A percentile compares a stretch with the other conserved stretches of the same genome.
Conservation (phyloP, 306 rosid species). For the Quercus engelmannii region DNA sequence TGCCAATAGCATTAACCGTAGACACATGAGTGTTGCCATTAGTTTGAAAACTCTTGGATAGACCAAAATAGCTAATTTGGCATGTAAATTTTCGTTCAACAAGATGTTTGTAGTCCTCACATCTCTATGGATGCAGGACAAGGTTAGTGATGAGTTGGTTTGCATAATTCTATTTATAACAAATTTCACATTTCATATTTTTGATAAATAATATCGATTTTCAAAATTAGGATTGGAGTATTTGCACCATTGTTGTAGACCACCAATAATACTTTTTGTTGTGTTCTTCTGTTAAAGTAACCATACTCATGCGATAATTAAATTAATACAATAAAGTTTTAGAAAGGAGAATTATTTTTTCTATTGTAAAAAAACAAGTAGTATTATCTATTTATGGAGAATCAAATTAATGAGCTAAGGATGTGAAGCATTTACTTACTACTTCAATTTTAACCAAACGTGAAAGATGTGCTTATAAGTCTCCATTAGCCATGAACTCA, state of each 20-base stretch:
- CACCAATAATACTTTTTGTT: no score
- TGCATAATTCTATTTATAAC: constrained; percentile 30
- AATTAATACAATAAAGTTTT: no score
- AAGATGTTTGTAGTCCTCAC: constrained; percentile 47
- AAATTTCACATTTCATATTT: not conserved
- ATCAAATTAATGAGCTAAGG: no score
- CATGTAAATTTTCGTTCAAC: constrained; percentile 32
- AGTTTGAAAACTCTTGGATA: constrained; percentile 27
- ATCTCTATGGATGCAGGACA: constrained; percentile 40
- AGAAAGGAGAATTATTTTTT: no score
- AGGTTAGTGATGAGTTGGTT: not conserved
- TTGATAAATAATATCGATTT: not conserved
- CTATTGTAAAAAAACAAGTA: no score
- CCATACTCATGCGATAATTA: no score
- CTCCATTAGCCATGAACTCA: constrained; percentile 50
- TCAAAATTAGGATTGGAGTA: not conserved
- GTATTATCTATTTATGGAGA: no score
- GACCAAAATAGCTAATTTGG: constrained; percentile 45
- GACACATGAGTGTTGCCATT: constrained; percentile 25
- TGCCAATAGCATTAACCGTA: constrained; percentile 32
- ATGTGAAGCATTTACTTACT: no score
- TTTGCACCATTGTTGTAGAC: not conserved
- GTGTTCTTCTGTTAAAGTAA: no score
- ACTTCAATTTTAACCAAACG: constrained; percentile 2
- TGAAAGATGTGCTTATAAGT: constrained; percentile 38